Percentiles rank a stretch among this genome's conserved stretches.
These are phyloP conservation scores for Paraconiothyrium brasiliense DNA, from an alignment of 2,329 filamentous ascomycete species.

Conservation along the genomic window DNA sequence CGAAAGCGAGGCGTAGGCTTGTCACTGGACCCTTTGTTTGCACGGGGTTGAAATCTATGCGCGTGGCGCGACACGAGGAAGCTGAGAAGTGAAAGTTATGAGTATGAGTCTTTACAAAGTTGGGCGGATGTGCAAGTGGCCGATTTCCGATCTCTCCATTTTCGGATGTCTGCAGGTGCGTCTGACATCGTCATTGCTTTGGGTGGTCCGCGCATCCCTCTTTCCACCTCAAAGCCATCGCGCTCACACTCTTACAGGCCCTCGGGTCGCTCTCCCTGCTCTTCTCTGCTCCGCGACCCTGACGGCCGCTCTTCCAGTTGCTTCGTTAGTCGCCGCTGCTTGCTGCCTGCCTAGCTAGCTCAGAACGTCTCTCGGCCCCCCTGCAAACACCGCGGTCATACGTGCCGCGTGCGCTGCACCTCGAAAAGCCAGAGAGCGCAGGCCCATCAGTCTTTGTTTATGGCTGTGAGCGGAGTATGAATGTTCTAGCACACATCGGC, in stretches of 20 bases:
- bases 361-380: conserved; percentile 11
- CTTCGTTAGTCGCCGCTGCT: conserved; percentile 11
- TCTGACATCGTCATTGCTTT: conserved; percentile 18
- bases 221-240: conserved; percentile 21
- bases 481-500: conserved; percentile 84
- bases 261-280: conserved; percentile 18
- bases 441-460: conserved; percentile 36
- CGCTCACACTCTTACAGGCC: conserved; percentile 24
- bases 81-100: background rate
- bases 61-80: background rate
- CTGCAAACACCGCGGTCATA: conserved; percentile 23
- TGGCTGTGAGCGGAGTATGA: conserved; percentile 76
- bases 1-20: background rate
- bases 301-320: conserved; percentile 10
- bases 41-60: background rate
- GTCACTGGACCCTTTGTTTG: background rate
- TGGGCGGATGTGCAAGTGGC: conserved; percentile 14
- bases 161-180: conserved; percentile 8
- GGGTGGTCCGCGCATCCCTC: conserved; percentile 14
- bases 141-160: conserved; percentile 12
- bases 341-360: conserved; percentile 13
- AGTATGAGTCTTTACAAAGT: conserved; percentile 16
- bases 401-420: conserved; percentile 2
- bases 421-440: background rate
- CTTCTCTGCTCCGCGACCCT: conserved; percentile 8